Evolutionary conservation across 805 yeast genomes (phyloP).

Genomic region (Candida morakotiae): DNA sequence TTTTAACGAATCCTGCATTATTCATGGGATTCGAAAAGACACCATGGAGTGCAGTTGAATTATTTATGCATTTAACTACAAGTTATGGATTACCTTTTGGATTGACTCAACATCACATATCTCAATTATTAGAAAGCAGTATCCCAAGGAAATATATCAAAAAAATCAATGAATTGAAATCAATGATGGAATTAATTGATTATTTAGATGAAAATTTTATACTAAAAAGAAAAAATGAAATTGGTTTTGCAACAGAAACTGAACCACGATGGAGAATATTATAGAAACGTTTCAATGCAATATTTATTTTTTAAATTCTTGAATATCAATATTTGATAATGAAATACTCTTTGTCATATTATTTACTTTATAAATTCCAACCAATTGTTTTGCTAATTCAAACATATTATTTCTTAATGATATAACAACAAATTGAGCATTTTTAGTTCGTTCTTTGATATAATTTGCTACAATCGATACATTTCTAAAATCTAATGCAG

Average conservation of each 20-base stretch:
- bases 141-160: constrained; percentile 27
- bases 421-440: constrained; percentile 94
- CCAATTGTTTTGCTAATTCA: constrained; percentile 89
- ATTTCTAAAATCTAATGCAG: constrained; percentile 94
- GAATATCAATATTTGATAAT: constrained; percentile 7
- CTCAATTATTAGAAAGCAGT: constrained; percentile 73
- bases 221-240: constrained; percentile 63
- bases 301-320: constrained; percentile 2
- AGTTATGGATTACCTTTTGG: constrained; percentile 83
- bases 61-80: constrained; percentile 72
- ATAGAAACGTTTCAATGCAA: neutral
- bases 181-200: constrained; percentile 64
- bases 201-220: constrained; percentile 76
- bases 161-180: constrained; percentile 59
- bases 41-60: constrained; percentile 91
- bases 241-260: constrained; percentile 56
- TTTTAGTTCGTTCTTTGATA: constrained; percentile 90
- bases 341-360: constrained; percentile 88
- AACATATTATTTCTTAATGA: constrained; percentile 97
- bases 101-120: constrained; percentile 80
- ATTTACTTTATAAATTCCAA: constrained; percentile 90
- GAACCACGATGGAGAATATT: constrained; percentile 19
- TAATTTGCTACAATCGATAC: constrained; percentile 97
- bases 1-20: constrained; percentile 79
- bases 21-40: constrained; percentile 70